phyloP scores from a whole-genome alignment of 768 basidiomycete species.

The Hygrophorus russula region DNA sequence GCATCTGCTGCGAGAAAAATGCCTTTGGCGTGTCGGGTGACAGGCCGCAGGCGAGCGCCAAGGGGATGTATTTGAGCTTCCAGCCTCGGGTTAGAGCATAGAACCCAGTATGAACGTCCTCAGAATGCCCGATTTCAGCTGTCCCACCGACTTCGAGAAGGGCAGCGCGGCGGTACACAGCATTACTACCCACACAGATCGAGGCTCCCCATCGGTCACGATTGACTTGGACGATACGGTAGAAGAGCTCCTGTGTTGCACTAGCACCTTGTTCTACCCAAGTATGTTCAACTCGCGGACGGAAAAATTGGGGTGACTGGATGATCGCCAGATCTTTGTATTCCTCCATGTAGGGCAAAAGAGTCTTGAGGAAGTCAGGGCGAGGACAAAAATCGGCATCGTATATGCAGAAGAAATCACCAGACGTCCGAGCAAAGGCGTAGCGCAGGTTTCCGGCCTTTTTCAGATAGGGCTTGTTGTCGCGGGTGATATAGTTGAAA shows the following conservation, averaged over 20 bases:
- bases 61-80: conserved; percentile 17
- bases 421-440: conserved; percentile 15
- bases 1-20: conserved; percentile 20
- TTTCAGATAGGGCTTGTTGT: conserved; percentile 17
- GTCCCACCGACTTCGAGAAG: conserved; percentile 16
- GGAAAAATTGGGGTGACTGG: conserved; percentile 20
- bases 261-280: conserved; percentile 20
- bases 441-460: conserved; percentile 19
- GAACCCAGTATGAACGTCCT: conserved; percentile 19
- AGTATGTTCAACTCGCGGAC: conserved; percentile 13
- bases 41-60: conserved; percentile 17
- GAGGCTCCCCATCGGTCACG: conserved; percentile 17
- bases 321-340: conserved; percentile 16
- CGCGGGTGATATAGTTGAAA: conserved; percentile 17
- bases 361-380: conserved; percentile 15
- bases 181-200: conserved; percentile 18
- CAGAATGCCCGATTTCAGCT: conserved; percentile 16
- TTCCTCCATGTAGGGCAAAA: conserved; percentile 16
- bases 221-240: conserved; percentile 18
- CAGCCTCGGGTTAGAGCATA: conserved; percentile 17
- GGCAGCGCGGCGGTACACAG: conserved; percentile 16
- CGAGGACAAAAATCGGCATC: conserved; percentile 20
- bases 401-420: conserved; percentile 20
- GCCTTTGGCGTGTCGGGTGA: conserved; percentile 17
- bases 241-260: conserved; percentile 16